These are phyloP conservation scores for Calonectria leucothoes DNA, from an alignment of 2,329 filamentous ascomycete genomes.

Conservation along the genomic window DNA sequence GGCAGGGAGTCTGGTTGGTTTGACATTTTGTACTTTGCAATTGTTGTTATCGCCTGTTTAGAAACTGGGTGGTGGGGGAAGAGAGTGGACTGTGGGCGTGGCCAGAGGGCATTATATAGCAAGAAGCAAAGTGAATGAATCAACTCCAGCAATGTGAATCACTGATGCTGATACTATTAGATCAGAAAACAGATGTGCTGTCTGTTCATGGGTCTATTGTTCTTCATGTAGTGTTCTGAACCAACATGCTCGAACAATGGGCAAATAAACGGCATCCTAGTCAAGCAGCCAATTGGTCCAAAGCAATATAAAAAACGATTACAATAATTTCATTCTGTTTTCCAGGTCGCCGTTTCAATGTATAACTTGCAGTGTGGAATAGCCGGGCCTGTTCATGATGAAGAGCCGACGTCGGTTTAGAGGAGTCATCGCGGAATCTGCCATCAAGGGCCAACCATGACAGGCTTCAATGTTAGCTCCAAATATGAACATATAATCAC, in stretches of 20 bases:
- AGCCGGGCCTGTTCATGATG: too few relatives aligned
- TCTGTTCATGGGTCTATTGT: background rate
- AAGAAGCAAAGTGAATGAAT: background rate
- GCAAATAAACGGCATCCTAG: too few relatives aligned
- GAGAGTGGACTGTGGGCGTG: too few relatives aligned
- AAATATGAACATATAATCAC: too few relatives aligned
- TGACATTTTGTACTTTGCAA: background rate
- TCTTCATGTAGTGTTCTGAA: background rate
- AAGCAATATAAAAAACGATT: too few relatives aligned
- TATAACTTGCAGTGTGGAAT: too few relatives aligned
- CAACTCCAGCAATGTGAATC: background rate
- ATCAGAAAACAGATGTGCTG: background rate
- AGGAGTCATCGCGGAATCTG: too few relatives aligned
- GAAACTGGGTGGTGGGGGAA: background rate
- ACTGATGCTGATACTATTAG: background rate
- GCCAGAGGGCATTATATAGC: background rate
- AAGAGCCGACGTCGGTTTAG: too few relatives aligned
- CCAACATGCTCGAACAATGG: background rate
- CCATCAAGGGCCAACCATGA: too few relatives aligned
- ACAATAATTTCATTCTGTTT: too few relatives aligned
- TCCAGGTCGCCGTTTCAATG: too few relatives aligned
- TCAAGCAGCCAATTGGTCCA: too few relatives aligned
- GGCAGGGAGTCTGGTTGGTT: background rate
- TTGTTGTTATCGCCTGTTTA: background rate
- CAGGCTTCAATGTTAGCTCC: background rate